Conservation (phyloP, 2,329 filamentous ascomycete species). For the Colletotrichum tabaci region DNA sequence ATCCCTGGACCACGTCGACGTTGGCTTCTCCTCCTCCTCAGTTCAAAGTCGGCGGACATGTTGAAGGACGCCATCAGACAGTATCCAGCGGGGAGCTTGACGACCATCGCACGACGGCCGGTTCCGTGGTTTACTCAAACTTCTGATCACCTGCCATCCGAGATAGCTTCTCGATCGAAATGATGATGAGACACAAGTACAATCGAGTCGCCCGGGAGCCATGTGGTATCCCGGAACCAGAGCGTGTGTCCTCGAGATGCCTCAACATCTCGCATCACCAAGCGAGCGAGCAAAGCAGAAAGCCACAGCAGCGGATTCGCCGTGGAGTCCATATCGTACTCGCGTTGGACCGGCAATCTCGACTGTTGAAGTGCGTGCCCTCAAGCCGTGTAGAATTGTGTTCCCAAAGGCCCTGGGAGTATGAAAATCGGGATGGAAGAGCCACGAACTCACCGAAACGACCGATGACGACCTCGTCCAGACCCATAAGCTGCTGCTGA, state of each 20-base stretch:
- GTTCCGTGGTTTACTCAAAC: no score
- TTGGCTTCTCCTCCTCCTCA: background rate
- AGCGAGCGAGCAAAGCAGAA: background rate
- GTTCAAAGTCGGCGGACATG: background rate
- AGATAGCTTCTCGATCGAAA: background rate
- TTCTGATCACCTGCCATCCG: constrained; percentile 11
- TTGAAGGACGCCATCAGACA: constrained; percentile 20
- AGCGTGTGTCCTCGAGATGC: background rate
- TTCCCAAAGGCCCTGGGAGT: no score
- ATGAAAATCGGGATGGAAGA: background rate
- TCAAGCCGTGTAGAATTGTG: no score
- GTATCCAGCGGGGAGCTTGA: background rate
- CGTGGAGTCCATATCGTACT: background rate
- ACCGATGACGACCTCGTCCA: background rate
- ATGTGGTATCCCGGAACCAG: background rate
- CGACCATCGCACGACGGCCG: background rate
- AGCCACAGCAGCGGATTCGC: no score
- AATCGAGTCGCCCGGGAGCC: no score
- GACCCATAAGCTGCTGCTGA: background rate
- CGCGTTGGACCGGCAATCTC: background rate
- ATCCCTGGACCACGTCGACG: constrained; percentile 10
- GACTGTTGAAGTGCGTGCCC: background rate
- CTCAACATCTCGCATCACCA: background rate
- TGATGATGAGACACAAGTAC: background rate
- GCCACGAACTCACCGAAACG: background rate